phyloP scores from a whole-genome alignment of 148 eudicot genomes.

The Vaccinium corymbosum region DNA sequence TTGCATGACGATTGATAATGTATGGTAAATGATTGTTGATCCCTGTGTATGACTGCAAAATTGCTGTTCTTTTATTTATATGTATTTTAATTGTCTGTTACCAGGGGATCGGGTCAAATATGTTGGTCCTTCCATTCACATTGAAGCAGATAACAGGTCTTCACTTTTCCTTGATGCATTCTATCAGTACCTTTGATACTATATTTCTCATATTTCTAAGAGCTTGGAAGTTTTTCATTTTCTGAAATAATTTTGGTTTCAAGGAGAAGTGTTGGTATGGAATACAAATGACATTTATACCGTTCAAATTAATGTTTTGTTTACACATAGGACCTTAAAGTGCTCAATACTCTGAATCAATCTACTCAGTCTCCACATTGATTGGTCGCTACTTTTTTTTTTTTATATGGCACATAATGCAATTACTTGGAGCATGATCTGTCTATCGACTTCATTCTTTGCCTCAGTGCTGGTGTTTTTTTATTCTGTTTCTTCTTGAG shows the following conservation, averaged over 20 bases:
- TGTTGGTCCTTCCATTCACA: constrained; percentile 51
- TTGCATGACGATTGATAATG: not conserved
- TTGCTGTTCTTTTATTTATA: constrained; percentile 8
- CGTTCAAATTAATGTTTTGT: not conserved
- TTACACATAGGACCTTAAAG: not conserved
- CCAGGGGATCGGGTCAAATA: constrained; percentile 96
- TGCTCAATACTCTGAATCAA: not conserved
- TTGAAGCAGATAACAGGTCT: constrained; percentile 77
- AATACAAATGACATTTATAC: not conserved
- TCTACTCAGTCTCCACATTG: not conserved
- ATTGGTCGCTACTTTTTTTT: not conserved
- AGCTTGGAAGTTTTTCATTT: not conserved
- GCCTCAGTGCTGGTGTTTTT: not conserved
- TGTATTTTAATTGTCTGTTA: constrained; percentile 13
- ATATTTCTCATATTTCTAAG: not conserved
- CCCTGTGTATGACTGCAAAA: not conserved
- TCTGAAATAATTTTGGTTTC: not conserved
- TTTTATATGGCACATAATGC: not conserved
- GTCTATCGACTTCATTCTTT: not conserved
- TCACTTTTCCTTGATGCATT: constrained; percentile 13
- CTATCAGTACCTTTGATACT: not conserved
- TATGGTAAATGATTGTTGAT: constrained; percentile 5
- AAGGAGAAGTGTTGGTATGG: constrained; percentile 6
- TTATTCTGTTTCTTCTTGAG: not conserved
- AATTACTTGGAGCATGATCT: not conserved